Evolutionary conservation across 345 rosid species (phyloP), one percentile per base, ranked within the genome.

Genomic region (Eucalyptus brandiana): DNA sequence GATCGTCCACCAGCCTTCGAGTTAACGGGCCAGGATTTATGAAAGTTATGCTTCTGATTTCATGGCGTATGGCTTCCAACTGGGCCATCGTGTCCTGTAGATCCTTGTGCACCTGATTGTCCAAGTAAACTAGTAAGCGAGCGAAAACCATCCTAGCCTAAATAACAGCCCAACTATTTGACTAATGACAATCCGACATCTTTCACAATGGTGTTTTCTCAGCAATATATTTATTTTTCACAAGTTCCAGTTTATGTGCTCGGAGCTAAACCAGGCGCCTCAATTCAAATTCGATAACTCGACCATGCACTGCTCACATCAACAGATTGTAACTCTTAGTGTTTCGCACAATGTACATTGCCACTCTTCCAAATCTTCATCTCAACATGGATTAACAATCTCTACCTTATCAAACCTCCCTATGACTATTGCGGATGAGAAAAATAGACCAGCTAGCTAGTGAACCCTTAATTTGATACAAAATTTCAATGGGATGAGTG

Each of bases 31-130:
- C 94, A 5, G 98, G 94, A 90, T 93, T 94, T 92, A 97, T 91
- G 21, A 95, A 83, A 87, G 99, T 97, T 51, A 95, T 92, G 88
- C 96, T 95, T 65, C 96, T 91, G 19, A 97, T 94, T 90, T 96
- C 99, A 90, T 97, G 92, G 80, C 98, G 97, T 86, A 97, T 97
- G 48, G 98, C 98, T 83, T 97, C 99, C 47, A 97, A 87, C 62
- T 97, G 98, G 85, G 98, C 95, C 93, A 94, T 92, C 48, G 97
- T 93, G 91, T 97, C 99, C 93, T 97, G 97, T 88, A 97, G 94
- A 80, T 97, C 97, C 93, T 97, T 97, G 90, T 96, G 97, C 72
- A 97, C 95, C 99, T 96, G 91, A 42, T n/a, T 37, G 86, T 86
- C 58, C 81, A 72, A 72, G 24, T 37, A 37, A 72, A 72, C 1